Base-by-base conservation (phyloP, 306 rosid genomes). In the Prinsepia uniflora region DNA sequence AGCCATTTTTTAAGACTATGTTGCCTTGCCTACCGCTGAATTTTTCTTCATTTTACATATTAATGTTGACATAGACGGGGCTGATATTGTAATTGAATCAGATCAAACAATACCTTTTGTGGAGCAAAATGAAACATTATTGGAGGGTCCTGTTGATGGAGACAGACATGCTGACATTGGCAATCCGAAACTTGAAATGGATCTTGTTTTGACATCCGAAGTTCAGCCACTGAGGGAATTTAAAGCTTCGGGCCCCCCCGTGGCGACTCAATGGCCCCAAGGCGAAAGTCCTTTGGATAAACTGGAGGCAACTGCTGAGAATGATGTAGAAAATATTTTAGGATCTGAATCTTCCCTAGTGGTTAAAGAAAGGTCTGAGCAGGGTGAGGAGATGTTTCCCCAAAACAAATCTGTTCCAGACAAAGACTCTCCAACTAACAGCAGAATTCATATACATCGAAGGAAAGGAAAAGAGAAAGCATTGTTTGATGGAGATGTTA, bases 401-500 rank as follows among this genome's bases (percentile, higher is more conserved):
- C 30, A 34, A 58, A 81, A 63, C 15, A 18, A 81, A 64, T 56
- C 66, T 73, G 63, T 70, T 79, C 74, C 75, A 19, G 83, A 43
- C 62, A 56, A 72, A 61, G 68, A 73, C 71, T 81, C 86, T 80
- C 91, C 86, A 2, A 75, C 81, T 58, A 79, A 77, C 63, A 75
- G 90, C 71, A 68, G 67, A 74, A 70, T 79, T 77, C 78, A 45
- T 41, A 22, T 15, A 78, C 15, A 64, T 63, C 78, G 17, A 68
- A 78, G 76, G 70, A 84, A 81, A 75, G 91, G 84, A 58, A 85
- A 87, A 81, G 97, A 86, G 61, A 82, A 88, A 79, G 81, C 80
- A 30, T 63, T 79, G 47, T 83, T 92, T 52, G 81, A 80, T 64
- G 81, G 79, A 49, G 71, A 85, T 66, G 63, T 47, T 20, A 70